A percentile compares a stretch with the other conserved stretches of the same genome.
Conservation (phyloP, 2,329 filamentous ascomycete genomes). For the Penicillium decumbens region DNA sequence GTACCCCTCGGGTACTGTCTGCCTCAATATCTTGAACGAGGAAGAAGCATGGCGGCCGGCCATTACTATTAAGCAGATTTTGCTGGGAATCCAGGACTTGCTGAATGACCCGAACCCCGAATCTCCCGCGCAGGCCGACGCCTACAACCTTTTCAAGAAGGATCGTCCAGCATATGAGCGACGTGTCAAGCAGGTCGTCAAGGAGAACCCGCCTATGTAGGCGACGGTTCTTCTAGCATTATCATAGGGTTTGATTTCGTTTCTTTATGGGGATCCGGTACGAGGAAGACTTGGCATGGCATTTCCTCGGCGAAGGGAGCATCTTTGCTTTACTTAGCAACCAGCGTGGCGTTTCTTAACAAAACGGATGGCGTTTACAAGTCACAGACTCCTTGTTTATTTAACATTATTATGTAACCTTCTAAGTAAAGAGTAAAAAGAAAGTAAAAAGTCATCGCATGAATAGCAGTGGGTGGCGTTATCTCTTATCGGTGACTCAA, state of each 20-base stretch:
- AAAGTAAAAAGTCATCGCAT: neutral
- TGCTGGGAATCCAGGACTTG: slow-evolving; percentile 91
- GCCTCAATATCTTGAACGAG: slow-evolving; percentile 93
- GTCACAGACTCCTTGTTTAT: neutral
- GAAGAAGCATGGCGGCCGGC: slow-evolving; percentile 98
- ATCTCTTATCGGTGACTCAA: slow-evolving; percentile 32
- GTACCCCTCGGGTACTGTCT: slow-evolving; percentile 96
- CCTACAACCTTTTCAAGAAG: slow-evolving; percentile 94
- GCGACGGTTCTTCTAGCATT: slow-evolving; percentile 1
- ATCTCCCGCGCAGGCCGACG: slow-evolving; percentile 92
- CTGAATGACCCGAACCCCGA: slow-evolving; percentile 96
- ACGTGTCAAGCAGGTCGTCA: slow-evolving; percentile 79
- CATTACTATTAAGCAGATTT: slow-evolving; percentile 96
- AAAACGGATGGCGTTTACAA: slow-evolving; percentile 20
- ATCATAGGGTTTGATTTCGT: slow-evolving; percentile 4
- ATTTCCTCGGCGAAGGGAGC: slow-evolving; percentile 14
- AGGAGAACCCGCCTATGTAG: slow-evolving; percentile 76
- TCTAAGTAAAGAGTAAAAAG: neutral
- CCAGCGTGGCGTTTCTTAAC: slow-evolving; percentile 27
- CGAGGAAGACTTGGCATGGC: slow-evolving; percentile 12
- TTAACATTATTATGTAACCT: no score
- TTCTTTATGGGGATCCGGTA: slow-evolving; percentile 9
- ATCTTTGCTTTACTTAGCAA: slow-evolving; percentile 14
- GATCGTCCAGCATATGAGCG: slow-evolving; percentile 83
- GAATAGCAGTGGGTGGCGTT: slow-evolving; percentile 3